A percentile compares a stretch with the other conserved stretches of the same genome.
Conservation (phyloP, 345 rosid genomes). For the Hirschfeldia incana region DNA sequence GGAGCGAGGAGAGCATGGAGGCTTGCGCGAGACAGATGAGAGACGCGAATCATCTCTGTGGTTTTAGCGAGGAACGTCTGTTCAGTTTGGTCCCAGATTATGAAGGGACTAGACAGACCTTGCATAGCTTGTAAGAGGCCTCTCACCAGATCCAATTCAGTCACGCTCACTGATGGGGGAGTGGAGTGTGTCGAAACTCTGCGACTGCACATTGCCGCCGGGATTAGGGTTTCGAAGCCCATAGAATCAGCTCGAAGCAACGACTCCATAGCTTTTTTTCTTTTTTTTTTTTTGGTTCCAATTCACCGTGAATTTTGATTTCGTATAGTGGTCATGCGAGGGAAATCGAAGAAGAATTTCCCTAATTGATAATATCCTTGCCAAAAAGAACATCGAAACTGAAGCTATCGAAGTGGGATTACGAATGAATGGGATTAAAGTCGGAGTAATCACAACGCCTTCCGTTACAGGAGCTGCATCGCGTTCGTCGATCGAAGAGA, state of each 20-base stretch:
- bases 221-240: slow-evolving; percentile 39
- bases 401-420: too few species aligned
- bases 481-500: too few species aligned
- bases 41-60: slow-evolving; percentile 57
- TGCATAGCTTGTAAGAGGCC: slow-evolving; percentile 72
- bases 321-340: not conserved
- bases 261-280: slow-evolving; percentile 32
- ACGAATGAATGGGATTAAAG: too few species aligned
- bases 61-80: slow-evolving; percentile 45
- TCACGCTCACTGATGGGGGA: slow-evolving; percentile 46
- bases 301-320: not conserved
- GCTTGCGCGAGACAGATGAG: slow-evolving; percentile 72
- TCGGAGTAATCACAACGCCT: too few species aligned
- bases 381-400: too few species aligned
- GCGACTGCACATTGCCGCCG: slow-evolving; percentile 12
- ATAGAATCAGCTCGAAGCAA: slow-evolving; percentile 40
- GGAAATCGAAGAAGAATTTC: not conserved
- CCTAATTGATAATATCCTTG: too few species aligned
- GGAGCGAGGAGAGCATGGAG: slow-evolving; percentile 59
- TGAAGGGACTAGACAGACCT: slow-evolving; percentile 69
- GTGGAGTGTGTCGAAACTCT: slow-evolving; percentile 5
- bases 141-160: slow-evolving; percentile 63
- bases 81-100: slow-evolving; percentile 59
- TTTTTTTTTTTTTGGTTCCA: slow-evolving; percentile 28
- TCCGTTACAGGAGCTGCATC: too few species aligned